Evolutionary conservation across 306 rosid genomes (phyloP), one percentile per base, ranked within the genome.

Genomic region (Inga leiocalycina): DNA sequence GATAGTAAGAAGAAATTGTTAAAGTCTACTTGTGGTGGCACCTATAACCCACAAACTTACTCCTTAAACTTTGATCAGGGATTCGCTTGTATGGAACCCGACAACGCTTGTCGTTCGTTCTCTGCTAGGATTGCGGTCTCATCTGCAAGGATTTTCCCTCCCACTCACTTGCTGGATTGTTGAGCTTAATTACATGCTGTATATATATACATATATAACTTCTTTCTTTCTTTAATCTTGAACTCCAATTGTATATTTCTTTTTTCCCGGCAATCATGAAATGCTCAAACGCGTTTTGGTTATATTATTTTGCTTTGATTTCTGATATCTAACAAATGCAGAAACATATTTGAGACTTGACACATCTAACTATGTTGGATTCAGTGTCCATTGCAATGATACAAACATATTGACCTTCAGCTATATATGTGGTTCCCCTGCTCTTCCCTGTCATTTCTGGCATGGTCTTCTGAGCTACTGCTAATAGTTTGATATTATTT

Each of bases 111-210:
- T 27, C 90, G 94, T 27, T 89, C 92, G 62, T 92, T 94, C 91
- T 89, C 93, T 1, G 93, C 97, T 80, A 85, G 93, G 37, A 92
- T 72, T 82, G 91, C 97, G 32, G 84, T 88, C 84, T 94, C 98
- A 11, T 90, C 94, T 0, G 2, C 14, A 59, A 85, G 79, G 77
- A 64, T 90, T 83, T 83, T 87, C 10, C 80, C 86, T 10, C 87
- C 81, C 5, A 74, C 51, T 17, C 76, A 77, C 32, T 85, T 88
- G 2, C 32, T 85, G 45, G 89, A 54, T 83, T 61, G 15, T 65
- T 48, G 43, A 80, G 48, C 12, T 32, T 14, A 51, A 6, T 51
- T 20, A 1, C 52, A 19, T 64, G 8, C 32, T 52, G n/a, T 30
- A 52, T 51, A 54, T 46, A 65, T 54, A n/a, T 37, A 35, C 27